A percentile compares a stretch with the other conserved stretches of the same genome.
These are phyloP conservation scores for Echinochloa phyllopogon DNA, from an alignment of 176 grass and related monocot species.

Conservation along the genomic window DNA sequence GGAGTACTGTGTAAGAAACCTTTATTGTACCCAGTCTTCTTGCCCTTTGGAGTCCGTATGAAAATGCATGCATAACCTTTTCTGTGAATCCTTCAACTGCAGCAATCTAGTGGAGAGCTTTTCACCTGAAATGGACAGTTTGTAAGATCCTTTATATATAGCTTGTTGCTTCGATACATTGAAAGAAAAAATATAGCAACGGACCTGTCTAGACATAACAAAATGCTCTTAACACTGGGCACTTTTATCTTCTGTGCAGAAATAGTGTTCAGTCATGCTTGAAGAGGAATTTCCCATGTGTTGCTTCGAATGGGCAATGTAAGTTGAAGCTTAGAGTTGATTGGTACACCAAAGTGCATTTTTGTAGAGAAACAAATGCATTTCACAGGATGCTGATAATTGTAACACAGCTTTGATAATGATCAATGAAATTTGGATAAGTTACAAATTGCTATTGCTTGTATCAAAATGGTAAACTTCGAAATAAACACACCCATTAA, in stretches of 20 bases:
- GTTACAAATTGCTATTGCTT: slow-evolving; percentile 20
- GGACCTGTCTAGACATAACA: neutral
- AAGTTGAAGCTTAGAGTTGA: slow-evolving; percentile 31
- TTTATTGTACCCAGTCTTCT: slow-evolving; percentile 32
- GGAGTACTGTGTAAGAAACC: slow-evolving; percentile 64
- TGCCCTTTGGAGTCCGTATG: neutral
- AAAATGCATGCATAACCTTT: slow-evolving; percentile 36
- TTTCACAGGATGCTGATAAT: neutral
- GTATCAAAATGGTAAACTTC: neutral
- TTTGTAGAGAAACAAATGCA: neutral
- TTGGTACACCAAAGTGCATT: neutral
- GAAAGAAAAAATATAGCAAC: neutral
- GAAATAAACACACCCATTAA: slow-evolving; percentile 27
- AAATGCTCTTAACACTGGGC: slow-evolving; percentile 1
- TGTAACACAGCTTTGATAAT: neutral
- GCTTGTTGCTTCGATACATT: neutral
- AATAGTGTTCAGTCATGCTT: slow-evolving; percentile 65
- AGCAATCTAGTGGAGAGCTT: slow-evolving; percentile 84
- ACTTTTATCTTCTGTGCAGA: slow-evolving; percentile 44
- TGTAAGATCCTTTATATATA: slow-evolving; percentile 55
- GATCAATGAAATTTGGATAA: neutral
- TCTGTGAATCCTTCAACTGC: slow-evolving; percentile 47
- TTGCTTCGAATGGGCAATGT: slow-evolving; percentile 62
- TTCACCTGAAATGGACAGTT: slow-evolving; percentile 59
- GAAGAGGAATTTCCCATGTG: slow-evolving; percentile 85